Evolutionary conservation across 1,284 basidiomycete species (phyloP), one percentile per base, ranked within the genome.

Genomic region (Golubevia sp.): DNA sequence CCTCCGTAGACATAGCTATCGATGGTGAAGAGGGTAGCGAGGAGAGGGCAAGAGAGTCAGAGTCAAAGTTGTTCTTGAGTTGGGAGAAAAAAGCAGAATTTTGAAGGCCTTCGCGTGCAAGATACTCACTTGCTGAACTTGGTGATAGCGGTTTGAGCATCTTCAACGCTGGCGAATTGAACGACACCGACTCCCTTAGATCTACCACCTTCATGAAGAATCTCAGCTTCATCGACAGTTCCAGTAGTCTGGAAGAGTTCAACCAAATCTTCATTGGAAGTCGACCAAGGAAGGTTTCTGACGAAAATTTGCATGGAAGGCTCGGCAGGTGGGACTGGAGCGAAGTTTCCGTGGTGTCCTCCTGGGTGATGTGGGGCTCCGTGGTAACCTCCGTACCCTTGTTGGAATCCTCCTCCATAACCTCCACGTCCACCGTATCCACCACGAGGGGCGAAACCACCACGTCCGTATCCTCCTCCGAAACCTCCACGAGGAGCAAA

Each of bases 181-280:
- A 98, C 95, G 53, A 98, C 91, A 75, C 96, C 96, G 62, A 91
- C 91, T 23, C 96, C 96, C 84, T 95, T 95, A 56, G 92, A 93
- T 62, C 95, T 89, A 5, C 82, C 82, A 27, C 91, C 91, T 68
- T 97, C 95, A 74, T 91, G 93, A 56, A 98, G 84, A 71, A 98
- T 94, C 84, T 98, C 96, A 8, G 96, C 96, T 53, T 94, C 86
- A 75, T 94, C 91, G 34, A 99, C 96, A 70, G 91, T 91, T 8
- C 96, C 96, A 1, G 94, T 97, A 30, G 96, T 99, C 86, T 97
- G 95, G 79, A 99, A 99, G 30, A 99, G 86, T 85, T 99, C 96
- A 24, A 98, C 95, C 27, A 99, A 86, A 82, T 99, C 96, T 81
- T 98, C 95, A 84, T 98, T 97, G n/a, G 94, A 93, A 38, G 96